phyloP scores from a whole-genome alignment of 305 asterid genomes.

The Fraxinus latifolia region DNA sequence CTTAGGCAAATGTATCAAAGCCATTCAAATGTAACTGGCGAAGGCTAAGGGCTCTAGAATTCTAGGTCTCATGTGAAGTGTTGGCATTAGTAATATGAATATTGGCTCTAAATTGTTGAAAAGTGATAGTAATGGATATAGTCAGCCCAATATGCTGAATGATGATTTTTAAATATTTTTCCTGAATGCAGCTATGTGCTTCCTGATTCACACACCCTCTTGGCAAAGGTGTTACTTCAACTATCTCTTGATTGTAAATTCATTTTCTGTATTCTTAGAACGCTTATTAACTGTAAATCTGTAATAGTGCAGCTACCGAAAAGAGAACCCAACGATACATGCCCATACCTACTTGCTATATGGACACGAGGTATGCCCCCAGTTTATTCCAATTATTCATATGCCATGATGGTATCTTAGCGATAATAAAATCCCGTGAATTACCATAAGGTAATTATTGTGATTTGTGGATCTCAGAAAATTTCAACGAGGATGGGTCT shows the following conservation, averaged over 20 bases:
- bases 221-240: conserved; percentile 24
- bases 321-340: conserved; percentile 18
- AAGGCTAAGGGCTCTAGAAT: neutral
- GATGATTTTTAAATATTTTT: neutral
- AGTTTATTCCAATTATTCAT: neutral
- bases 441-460: neutral
- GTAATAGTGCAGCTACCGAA: conserved; percentile 20
- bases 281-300: neutral
- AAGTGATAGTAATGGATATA: neutral
- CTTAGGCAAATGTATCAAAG: neutral
- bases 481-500: conserved; percentile 13
- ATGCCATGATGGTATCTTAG: neutral
- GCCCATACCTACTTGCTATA: conserved; percentile 31
- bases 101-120: neutral
- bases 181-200: conserved; percentile 25
- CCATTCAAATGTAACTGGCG: neutral
- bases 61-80: neutral
- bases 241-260: neutral
- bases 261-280: neutral
- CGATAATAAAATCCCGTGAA: neutral
- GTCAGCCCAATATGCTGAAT: neutral
- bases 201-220: conserved; percentile 22
- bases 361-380: conserved; percentile 29
- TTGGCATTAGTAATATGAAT: neutral
- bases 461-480: conserved; percentile 20